Base-by-base conservation (phyloP, 441 rosid species). In the Rhodomyrtus psidioides region DNA sequence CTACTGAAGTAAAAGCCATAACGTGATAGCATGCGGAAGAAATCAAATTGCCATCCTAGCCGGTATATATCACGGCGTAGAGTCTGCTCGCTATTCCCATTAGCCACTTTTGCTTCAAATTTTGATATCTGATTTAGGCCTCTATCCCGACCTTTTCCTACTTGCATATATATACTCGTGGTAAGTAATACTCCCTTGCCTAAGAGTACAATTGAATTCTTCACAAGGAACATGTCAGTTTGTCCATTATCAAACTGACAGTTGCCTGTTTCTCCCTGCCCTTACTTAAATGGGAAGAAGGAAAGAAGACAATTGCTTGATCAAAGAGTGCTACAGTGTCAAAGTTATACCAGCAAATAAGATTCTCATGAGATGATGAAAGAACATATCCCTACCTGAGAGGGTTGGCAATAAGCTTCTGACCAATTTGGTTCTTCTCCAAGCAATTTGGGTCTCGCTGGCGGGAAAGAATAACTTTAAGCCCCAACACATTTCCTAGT, bases 101-200 rank as follows among this genome's bases (percentile, higher is more conserved):
- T 96, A 44, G 98, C 97, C 75, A 96, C 97, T 90, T 98, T 98
- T 88, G 99, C 99, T 90, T 98, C 99, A 89, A 95, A 98, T 90
- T 93, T 96, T 2, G 99, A 98, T 88, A 98, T 98, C 89, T 98
- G 99, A 90, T 93, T 98, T 60, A 98, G 93, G 89, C 98, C 99
- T 65, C 95, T 99, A 65, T 98, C 98, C 82, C 99, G 99, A 82
- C 99, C 99, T 91, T 98, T 98, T 70, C 99, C 99, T 83, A 98
- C 98, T 94, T 98, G 99, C 82, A 96, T 88, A 86, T 34, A 34
- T 34, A 4, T 98, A 96, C 91, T 98, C 99, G 27, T 94, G 97
- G 90, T 95, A 95, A 53, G 96, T 93, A 88, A 96, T 88, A 86
- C 92, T 94, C 87, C 99, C 99, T 46, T 95, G 93, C 83, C 99